Evolutionary conservation across 805 yeast species (phyloP).

Genomic region (Metschnikowia kofuensis): DNA sequence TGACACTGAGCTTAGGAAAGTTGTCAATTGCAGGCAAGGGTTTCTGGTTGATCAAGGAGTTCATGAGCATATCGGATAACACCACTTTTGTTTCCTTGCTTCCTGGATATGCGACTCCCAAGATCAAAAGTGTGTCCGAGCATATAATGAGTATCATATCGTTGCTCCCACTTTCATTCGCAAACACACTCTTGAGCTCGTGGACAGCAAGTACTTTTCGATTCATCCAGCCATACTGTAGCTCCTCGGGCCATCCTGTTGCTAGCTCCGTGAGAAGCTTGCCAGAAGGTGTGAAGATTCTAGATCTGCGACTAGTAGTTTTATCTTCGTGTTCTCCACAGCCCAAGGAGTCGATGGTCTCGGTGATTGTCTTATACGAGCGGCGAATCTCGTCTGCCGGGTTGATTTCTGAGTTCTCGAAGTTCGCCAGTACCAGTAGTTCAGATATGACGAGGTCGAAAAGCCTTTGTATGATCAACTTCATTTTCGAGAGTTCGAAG

Average conservation of each 20-base stretch:
- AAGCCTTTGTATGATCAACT: slow-evolving; percentile 64
- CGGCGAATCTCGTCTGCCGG: slow-evolving; percentile 29
- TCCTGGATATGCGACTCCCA: slow-evolving; percentile 49
- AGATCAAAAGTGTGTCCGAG: slow-evolving; percentile 72
- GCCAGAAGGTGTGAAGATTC: slow-evolving; percentile 90
- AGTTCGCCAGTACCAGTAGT: slow-evolving; percentile 21
- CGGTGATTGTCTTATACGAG: slow-evolving; percentile 52
- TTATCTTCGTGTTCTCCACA: slow-evolving; percentile 37
- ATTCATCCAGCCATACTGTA: slow-evolving; percentile 85
- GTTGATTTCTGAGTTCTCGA: slow-evolving; percentile 14
- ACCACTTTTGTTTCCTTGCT: slow-evolving; percentile 46
- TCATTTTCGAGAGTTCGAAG: slow-evolving; percentile 67
- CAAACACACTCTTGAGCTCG: slow-evolving; percentile 31
- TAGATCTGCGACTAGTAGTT: slow-evolving; percentile 4
- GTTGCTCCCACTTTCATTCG: slow-evolving; percentile 9
- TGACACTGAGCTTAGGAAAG: slow-evolving; percentile 68
- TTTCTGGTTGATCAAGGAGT: slow-evolving; percentile 80
- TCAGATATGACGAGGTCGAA: slow-evolving; percentile 47
- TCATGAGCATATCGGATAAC: slow-evolving; percentile 81
- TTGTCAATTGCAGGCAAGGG: slow-evolving; percentile 51
- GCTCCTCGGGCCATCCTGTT: slow-evolving; percentile 79
- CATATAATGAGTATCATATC: slow-evolving; percentile 67
- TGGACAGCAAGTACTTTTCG: slow-evolving; percentile 80
- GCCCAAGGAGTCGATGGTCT: slow-evolving; percentile 82
- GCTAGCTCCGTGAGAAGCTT: slow-evolving; percentile 83